Base-by-base conservation (phyloP, 1,284 basidiomycete genomes). In the Cutaneotrichosporon dermatis region DNA sequence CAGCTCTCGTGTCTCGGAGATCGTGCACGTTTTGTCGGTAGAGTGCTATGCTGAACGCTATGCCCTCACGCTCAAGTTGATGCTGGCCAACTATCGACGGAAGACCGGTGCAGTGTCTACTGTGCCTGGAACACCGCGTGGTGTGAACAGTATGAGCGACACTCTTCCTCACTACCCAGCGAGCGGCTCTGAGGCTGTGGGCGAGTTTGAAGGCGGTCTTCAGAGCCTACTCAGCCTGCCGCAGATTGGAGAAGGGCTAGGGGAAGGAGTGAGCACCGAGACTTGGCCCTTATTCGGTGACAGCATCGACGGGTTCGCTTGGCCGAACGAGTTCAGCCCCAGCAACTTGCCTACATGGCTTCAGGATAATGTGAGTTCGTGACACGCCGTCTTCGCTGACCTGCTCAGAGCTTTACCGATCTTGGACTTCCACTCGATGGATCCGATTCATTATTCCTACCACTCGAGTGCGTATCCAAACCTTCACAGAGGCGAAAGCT, bases 401-500 rank as follows among this genome's bases (percentile, higher is more conserved):
- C 25, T 25, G 25, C 25, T 40, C 76, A 92, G 89, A 92, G 85
- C 71, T 79, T 92, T 63, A 86, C 87, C 16, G 91, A 94, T 75
- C 84, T 94, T 6, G 90, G 91, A 13, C 79, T 93, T 51, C 91
- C 91, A n/a, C 82, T 86, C 48, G 92, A 92, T 68, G 91, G 90
- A 49, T 89, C 88, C 5, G 91, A 94, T 68, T 90, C 88, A 6
- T 87, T 93, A 55, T 93, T 94, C 79, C 76, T 93, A 58, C 88
- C 76, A 4, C 70, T 72, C n/a, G 77, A 77, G 70, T 76, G 45
- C 63, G 72, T 72, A 3, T 11, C 16, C 35, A 12, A 15, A 8
- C 13, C 36, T 25, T 40, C 39, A 40, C 39, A 12, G 49, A 49
- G 43, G 12, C 6, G 10, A 9, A 39, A 25, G 25, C 40, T 43